phyloP scores from a whole-genome alignment of 805 yeast species.

The Barnettozyma vustinii region DNA sequence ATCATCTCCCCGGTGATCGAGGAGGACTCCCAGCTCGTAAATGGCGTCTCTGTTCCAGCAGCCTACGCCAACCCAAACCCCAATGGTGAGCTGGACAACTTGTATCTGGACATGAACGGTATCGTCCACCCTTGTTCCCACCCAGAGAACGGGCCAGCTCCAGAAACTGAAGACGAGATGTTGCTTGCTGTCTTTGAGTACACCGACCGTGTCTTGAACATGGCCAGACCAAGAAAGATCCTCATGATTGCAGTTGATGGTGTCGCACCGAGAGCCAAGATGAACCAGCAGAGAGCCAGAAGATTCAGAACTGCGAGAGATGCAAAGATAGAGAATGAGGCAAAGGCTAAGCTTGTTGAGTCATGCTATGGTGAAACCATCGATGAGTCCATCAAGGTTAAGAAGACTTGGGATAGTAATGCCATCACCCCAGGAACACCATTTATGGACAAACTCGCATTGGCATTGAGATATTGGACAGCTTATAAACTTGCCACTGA shows the following conservation, averaged over 20 bases:
- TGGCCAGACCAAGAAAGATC: conserved; percentile 94
- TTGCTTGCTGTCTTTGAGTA: conserved; percentile 87
- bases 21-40: conserved; percentile 52
- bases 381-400: conserved; percentile 67
- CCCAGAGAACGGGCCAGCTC: conserved; percentile 94
- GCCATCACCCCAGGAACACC: conserved; percentile 97
- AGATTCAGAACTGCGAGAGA: conserved; percentile 90
- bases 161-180: conserved; percentile 96
- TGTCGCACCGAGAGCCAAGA: conserved; percentile 96
- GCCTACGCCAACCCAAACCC: conserved; percentile 76
- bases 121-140: conserved; percentile 99
- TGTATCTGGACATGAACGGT: conserved; percentile 97
- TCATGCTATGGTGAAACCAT: conserved; percentile 52
- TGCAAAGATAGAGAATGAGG: conserved; percentile 73
- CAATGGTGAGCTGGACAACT: conserved; percentile 91
- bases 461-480: conserved; percentile 78
- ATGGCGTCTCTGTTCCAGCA: conserved; percentile 60
- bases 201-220: conserved; percentile 83
- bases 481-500: conserved; percentile 85
- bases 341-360: conserved; percentile 44
- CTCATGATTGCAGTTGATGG: conserved; percentile 97
- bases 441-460: conserved; percentile 86
- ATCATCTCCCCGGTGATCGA: conserved; percentile 87
- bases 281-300: conserved; percentile 95
- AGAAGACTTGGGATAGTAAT: conserved; percentile 89